Percentiles rank a stretch among this genome's conserved stretches.
Conservation (phyloP, 768 basidiomycete genomes). For the Boletus barrowsii region DNA sequence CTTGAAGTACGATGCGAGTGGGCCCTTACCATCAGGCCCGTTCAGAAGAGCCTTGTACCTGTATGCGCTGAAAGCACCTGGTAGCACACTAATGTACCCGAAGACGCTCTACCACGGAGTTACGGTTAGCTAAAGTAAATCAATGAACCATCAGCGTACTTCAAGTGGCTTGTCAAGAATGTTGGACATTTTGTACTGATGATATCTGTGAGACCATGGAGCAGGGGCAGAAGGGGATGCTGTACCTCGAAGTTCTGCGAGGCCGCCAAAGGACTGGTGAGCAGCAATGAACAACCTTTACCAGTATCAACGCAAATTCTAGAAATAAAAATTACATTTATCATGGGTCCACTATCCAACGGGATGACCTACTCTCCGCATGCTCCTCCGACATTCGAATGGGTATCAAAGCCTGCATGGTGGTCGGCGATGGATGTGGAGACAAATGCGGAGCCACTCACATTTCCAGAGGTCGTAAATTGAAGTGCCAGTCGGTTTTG, state of each 20-base stretch:
- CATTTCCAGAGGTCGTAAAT: conserved; percentile 98
- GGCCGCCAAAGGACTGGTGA: conserved; percentile 77
- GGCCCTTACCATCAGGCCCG: conserved; percentile 84
- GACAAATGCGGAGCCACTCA: conserved; percentile 11
- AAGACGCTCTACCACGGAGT: conserved; percentile 58
- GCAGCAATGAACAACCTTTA: conserved; percentile 63
- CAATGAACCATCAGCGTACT: conserved; percentile 39
- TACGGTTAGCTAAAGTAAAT: background rate
- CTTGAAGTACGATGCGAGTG: conserved; percentile 90
- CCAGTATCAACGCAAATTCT: conserved; percentile 85
- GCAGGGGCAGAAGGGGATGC: background rate
- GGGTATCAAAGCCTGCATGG: conserved; percentile 66
- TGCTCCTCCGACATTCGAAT: conserved; percentile 85
- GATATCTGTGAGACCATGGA: background rate
- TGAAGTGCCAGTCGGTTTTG: conserved; percentile 90
- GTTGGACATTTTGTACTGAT: conserved; percentile 91
- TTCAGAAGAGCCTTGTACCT: conserved; percentile 86
- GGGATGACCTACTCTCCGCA: conserved; percentile 75
- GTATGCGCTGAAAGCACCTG: conserved; percentile 91
- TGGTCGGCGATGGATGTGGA: conserved; percentile 1
- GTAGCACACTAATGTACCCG: conserved; percentile 84
- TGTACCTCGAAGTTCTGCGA: conserved; percentile 91
- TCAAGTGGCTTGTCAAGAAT: conserved; percentile 95
- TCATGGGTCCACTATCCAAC: background rate
- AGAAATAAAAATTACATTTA: background rate